phyloP scores from a whole-genome alignment of 495 filamentous ascomycete species.

The Podospora fimiseda region DNA sequence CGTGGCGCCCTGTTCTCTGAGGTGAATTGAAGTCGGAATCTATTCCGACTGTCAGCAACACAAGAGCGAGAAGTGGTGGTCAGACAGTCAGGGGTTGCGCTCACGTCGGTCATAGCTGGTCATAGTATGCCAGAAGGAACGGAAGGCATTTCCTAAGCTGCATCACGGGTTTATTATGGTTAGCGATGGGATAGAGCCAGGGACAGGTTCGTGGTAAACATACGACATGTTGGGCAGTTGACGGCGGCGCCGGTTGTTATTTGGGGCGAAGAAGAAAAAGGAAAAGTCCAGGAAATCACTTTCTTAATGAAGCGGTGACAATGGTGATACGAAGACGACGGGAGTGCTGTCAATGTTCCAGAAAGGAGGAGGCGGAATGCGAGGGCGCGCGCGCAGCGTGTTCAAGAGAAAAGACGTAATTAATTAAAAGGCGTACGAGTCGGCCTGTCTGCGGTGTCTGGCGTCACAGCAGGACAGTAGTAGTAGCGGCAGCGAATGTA shows the following conservation, averaged over 20 bases:
- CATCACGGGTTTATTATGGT: background rate
- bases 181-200: too few species aligned
- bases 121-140: constrained; percentile 88
- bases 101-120: constrained; percentile 60
- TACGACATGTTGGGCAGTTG: constrained; percentile 16
- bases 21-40: constrained; percentile 83
- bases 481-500: background rate
- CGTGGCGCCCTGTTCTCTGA: constrained; percentile 73
- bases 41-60: constrained; percentile 44
- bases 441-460: background rate
- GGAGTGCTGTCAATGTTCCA: too few species aligned
- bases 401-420: background rate
- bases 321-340: too few species aligned
- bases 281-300: constrained; percentile 4
- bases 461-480: background rate
- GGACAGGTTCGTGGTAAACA: background rate
- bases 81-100: constrained; percentile 33
- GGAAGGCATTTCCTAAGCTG: constrained; percentile 23
- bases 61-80: background rate
- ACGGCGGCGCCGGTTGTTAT: background rate
- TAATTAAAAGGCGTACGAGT: background rate
- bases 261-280: constrained; percentile 1
- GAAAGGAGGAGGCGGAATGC: background rate
- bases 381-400: background rate
- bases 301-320: background rate